phyloP scores from a whole-genome alignment of 495 filamentous ascomycete species.

The Neurospora tetraspora region DNA sequence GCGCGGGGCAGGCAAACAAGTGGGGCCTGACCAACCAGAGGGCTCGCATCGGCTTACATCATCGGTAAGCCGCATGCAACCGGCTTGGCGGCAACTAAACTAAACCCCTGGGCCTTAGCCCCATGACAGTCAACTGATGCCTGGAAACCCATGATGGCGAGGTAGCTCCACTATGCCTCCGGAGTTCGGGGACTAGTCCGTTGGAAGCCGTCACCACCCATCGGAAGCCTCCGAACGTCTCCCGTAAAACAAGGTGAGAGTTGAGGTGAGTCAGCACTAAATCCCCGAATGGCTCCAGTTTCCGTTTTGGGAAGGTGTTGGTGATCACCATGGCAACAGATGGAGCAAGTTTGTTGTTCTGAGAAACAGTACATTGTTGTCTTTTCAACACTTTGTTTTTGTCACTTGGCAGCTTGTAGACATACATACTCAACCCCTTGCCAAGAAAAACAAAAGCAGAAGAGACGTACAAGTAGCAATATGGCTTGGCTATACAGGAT shows the following conservation, averaged over 20 bases:
- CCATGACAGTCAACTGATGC: not conserved
- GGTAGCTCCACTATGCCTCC: not conserved
- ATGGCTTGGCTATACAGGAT: not conserved
- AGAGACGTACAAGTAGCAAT: not conserved
- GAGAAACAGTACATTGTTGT: not conserved
- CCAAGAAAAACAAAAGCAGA: not conserved
- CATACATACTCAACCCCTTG: not conserved
- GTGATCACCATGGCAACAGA: not conserved
- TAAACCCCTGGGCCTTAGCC: too few species aligned
- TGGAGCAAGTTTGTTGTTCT: not conserved
- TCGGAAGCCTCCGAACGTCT: not conserved
- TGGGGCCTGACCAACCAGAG: too few species aligned
- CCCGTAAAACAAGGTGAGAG: not conserved
- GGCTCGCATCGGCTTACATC: too few species aligned
- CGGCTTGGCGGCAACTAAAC: too few species aligned
- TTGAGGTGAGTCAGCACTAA: not conserved
- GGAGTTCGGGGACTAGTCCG: not conserved
- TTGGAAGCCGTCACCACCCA: not conserved
- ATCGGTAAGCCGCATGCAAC: too few species aligned
- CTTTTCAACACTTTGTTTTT: not conserved
- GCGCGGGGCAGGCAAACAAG: too few species aligned
- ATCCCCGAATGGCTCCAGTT: not conserved
- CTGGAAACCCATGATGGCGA: not conserved
- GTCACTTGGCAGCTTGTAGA: not conserved
- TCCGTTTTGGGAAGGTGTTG: too few species aligned